Evolutionary conservation across 2,329 filamentous ascomycete genomes (phyloP), one percentile per base, ranked within the genome.

Genomic region (Venturia nashicola): DNA sequence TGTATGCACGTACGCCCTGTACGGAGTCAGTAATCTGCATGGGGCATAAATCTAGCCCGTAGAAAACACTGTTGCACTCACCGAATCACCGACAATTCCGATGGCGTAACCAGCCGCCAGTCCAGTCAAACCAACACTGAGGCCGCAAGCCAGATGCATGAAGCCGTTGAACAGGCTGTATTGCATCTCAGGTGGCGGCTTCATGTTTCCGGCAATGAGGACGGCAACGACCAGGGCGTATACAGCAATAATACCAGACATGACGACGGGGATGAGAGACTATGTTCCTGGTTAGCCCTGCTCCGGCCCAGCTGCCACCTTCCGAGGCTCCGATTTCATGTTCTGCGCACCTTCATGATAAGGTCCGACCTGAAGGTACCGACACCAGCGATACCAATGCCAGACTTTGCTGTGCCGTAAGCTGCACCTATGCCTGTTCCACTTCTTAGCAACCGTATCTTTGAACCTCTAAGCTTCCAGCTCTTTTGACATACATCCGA

Each of bases 181-280:
- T n/a, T n/a, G n/a, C n/a, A n/a, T n/a, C n/a, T n/a, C n/a, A 96
- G 73, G 82, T 82, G 23, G 78, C 78, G 91, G 89, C 61, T 82
- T 83, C 75, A 97, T 86, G 75, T 96, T 91, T 76, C 91, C 88
- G 64, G 91, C 90, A 74, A 99, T 99, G 69, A 99, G 85, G 72
- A 99, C 94, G n/a, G 93, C 89, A 70, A 99, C 92, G 72, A 99
- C 94, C 70, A 99, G 88, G 61, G 92, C 90, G 79, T 99, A 99
- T 69, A 99, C 94, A 65, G 94, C 94, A 72, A 99, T 91, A 74
- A 99, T 99, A 85, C 94, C 94, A 70, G 94, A 96, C 94, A 99
- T 99, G 80, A 99, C 87, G 68, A 94, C 89, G 67, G 90, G 89
- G 69, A 93, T 92, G 62, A 93, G 80, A 65, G 88, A 92, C 89